Evolutionary conservation across 2,329 filamentous ascomycete species (phyloP).

Genomic region (Botrytis cinerea): DNA sequence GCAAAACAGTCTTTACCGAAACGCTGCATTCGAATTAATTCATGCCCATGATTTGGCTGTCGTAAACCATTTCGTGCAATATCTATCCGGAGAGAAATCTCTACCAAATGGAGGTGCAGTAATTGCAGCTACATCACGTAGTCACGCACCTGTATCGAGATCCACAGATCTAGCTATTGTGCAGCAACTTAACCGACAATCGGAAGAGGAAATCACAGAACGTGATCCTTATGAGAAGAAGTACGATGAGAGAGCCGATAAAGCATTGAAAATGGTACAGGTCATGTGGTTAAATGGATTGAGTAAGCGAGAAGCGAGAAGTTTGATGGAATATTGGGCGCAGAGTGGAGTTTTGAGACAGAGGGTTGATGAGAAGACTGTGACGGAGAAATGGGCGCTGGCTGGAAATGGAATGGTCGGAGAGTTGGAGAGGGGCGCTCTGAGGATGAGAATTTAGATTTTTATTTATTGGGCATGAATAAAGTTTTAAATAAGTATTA

Average conservation of each 20-base stretch:
- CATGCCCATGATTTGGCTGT: conserved; percentile 85
- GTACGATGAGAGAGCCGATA: conserved; percentile 60
- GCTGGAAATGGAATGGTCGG: conserved; percentile 80
- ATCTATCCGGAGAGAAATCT: conserved; percentile 60
- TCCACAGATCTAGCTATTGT: conserved; percentile 69
- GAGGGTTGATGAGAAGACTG: conserved; percentile 67
- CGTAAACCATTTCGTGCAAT: conserved; percentile 71
- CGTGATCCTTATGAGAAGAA: conserved; percentile 56
- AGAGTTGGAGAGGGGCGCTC: conserved; percentile 74
- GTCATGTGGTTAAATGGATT: conserved; percentile 66
- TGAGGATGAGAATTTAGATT: conserved; percentile 43
- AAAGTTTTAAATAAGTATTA: background rate
- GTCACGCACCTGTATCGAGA: conserved; percentile 65
- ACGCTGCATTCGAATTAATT: conserved; percentile 68
- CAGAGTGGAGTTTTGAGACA: conserved; percentile 76
- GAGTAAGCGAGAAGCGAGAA: conserved; percentile 70
- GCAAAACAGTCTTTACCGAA: conserved; percentile 73
- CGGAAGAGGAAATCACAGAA: conserved; percentile 43
- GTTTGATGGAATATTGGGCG: conserved; percentile 91
- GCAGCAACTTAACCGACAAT: conserved; percentile 52
- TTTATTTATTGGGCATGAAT: background rate
- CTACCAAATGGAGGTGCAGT: conserved; percentile 76
- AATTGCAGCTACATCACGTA: conserved; percentile 71
- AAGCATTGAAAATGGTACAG: conserved; percentile 52
- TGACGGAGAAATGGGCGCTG: conserved; percentile 82